Evolutionary conservation across 2,329 filamentous ascomycete species (phyloP).

Genomic region (Cytospora mali): DNA sequence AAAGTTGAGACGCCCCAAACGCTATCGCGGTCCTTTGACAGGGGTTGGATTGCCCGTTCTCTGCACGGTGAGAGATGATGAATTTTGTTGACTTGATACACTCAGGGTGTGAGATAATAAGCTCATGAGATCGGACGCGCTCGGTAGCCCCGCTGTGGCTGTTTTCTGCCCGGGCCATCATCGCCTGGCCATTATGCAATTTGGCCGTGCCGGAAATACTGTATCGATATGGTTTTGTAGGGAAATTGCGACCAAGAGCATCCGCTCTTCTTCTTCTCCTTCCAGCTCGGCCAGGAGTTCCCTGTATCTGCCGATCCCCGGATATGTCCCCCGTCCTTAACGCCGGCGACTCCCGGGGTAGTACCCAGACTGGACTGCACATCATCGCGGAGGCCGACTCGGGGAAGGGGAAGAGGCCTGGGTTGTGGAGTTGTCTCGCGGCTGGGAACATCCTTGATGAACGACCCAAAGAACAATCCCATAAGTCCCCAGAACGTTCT

Average conservation of each 20-base stretch:
- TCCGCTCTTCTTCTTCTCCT: background rate
- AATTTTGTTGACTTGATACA: slow-evolving; percentile 1
- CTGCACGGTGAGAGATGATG: slow-evolving; percentile 20
- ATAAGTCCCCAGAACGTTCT: background rate
- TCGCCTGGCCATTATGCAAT: background rate
- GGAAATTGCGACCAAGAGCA: background rate
- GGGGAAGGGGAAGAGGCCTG: background rate
- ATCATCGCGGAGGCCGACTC: background rate
- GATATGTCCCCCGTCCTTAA: background rate
- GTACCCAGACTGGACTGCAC: slow-evolving; percentile 1
- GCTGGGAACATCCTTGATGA: background rate
- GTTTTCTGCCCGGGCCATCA: background rate
- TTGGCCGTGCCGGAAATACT: slow-evolving; percentile 21
- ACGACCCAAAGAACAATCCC: background rate
- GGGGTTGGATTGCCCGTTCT: slow-evolving; percentile 13
- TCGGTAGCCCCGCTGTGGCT: slow-evolving; percentile 12
- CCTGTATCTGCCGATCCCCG: background rate
- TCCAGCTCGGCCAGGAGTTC: background rate
- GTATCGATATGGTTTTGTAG: slow-evolving; percentile 3
- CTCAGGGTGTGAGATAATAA: slow-evolving; percentile 10
- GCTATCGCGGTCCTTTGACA: slow-evolving; percentile 7
- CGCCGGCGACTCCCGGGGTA: background rate
- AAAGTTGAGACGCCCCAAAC: slow-evolving; percentile 8
- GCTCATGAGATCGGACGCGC: slow-evolving; percentile 16
- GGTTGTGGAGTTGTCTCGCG: background rate